Percentiles rank a stretch among this genome's conserved stretches.
These are phyloP conservation scores for Theileria orientalis DNA, from an alignment of 169 alveolate species.

Conservation along the genomic window DNA sequence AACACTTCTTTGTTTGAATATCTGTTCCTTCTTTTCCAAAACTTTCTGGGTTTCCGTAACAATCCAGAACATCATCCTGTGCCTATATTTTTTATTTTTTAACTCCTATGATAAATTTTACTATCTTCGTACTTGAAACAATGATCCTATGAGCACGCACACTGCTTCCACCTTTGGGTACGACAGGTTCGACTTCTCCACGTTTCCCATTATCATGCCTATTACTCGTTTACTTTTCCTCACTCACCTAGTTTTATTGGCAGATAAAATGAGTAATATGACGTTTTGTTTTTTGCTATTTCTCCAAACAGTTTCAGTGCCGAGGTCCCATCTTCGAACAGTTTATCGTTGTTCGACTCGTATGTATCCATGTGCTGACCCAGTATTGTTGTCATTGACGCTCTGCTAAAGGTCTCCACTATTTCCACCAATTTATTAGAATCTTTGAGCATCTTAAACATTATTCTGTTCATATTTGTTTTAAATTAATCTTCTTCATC, in stretches of 20 bases:
- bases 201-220: slow-evolving; percentile 73
- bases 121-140: slow-evolving; percentile 78
- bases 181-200: slow-evolving; percentile 58
- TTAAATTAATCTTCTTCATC: neutral
- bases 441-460: slow-evolving; percentile 52
- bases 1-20: slow-evolving; percentile 72
- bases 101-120: too few relatives aligned
- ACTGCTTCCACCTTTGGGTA: slow-evolving; percentile 67
- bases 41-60: slow-evolving; percentile 58
- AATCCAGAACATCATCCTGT: slow-evolving; percentile 75
- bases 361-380: slow-evolving; percentile 78
- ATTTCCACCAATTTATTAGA: slow-evolving; percentile 45
- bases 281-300: slow-evolving; percentile 69
- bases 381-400: slow-evolving; percentile 70
- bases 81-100: slow-evolving; percentile 31
- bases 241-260: slow-evolving; percentile 74
- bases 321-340: slow-evolving; percentile 39
- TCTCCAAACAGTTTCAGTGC: slow-evolving; percentile 42
- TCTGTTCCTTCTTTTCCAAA: slow-evolving; percentile 79
- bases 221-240: neutral
- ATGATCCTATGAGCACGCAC: slow-evolving; percentile 68
- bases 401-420: slow-evolving; percentile 60
- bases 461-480: slow-evolving; percentile 24
- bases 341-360: slow-evolving; percentile 33
- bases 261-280: slow-evolving; percentile 71